phyloP scores from a whole-genome alignment of 495 filamentous ascomycete genomes.

The Aspergillus steynii region DNA sequence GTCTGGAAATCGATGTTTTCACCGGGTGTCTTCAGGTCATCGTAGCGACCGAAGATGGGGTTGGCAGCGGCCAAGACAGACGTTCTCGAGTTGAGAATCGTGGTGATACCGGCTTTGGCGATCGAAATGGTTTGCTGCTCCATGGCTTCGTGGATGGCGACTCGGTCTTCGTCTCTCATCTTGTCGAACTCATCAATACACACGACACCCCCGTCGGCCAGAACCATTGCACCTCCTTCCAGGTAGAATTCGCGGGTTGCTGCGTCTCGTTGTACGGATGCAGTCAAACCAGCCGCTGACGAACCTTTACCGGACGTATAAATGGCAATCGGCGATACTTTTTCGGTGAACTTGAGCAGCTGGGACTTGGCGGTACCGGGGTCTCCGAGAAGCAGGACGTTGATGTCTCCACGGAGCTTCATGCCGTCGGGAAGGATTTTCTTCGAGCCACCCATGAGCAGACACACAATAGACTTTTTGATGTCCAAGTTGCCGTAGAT shows the following conservation, averaged over 20 bases:
- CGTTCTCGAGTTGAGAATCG: conserved; percentile 93
- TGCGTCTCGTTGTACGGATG: conserved; percentile 91
- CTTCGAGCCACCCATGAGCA: conserved; percentile 94
- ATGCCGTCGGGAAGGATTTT: conserved; percentile 99
- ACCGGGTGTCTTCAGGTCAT: conserved; percentile 94
- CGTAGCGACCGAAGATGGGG: conserved; percentile 96
- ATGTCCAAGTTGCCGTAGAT: conserved; percentile 97
- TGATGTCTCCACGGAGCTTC: conserved; percentile 98
- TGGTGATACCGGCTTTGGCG: conserved; percentile 98
- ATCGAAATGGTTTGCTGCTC: conserved; percentile 99
- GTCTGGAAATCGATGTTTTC: conserved; percentile 99
- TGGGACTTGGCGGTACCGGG: conserved; percentile 99
- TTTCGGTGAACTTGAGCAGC: conserved; percentile 95
- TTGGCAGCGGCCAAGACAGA: conserved; percentile 96
- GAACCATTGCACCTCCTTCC: conserved; percentile 98
- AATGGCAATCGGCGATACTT: conserved; percentile 94
- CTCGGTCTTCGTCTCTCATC: conserved; percentile 98
- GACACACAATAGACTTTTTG: conserved; percentile 97
- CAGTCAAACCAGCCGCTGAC: conserved; percentile 95
- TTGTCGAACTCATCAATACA: conserved; percentile 99
- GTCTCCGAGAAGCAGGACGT: conserved; percentile 95
- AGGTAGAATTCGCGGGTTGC: conserved; percentile 96
- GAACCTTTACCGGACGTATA: conserved; percentile 99
- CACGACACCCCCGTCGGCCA: conserved; percentile 95
- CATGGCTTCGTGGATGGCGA: conserved; percentile 99